phyloP scores from a whole-genome alignment of 495 filamentous ascomycete genomes.

The Penicillium paradoxum region DNA sequence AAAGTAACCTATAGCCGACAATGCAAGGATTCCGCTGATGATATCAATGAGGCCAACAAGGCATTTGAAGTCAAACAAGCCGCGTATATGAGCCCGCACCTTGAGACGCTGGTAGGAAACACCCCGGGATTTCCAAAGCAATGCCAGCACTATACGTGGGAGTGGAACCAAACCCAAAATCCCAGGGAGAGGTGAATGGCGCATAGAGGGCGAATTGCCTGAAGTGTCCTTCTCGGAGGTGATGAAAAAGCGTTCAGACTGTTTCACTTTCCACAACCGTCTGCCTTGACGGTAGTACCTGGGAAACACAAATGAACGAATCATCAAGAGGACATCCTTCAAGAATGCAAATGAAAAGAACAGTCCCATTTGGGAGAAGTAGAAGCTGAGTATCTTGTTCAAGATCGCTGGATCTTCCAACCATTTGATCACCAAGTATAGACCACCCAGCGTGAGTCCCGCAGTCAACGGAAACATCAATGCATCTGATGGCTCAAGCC shows the following conservation, averaged over 20 bases:
- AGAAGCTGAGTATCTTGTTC: constrained; percentile 79
- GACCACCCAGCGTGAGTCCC: constrained; percentile 61
- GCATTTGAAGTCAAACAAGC: constrained; percentile 38
- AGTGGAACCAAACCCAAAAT: constrained; percentile 42
- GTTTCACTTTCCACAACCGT: constrained; percentile 34
- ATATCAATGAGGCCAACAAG: constrained; percentile 52
- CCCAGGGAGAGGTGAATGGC: constrained; percentile 50
- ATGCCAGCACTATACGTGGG: constrained; percentile 20
- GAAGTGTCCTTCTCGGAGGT: constrained; percentile 5
- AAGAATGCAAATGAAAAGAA: constrained; percentile 65
- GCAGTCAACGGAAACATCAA: constrained; percentile 83
- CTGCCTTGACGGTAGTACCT: constrained; percentile 37
- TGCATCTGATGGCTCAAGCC: constrained; percentile 73
- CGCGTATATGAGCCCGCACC: constrained; percentile 41
- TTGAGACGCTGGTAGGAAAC: constrained; percentile 45
- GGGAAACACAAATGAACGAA: constrained; percentile 70
- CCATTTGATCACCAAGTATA: constrained; percentile 90
- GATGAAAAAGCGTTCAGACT: constrained; percentile 29
- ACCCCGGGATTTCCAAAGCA: constrained; percentile 47
- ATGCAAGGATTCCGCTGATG: constrained; percentile 53
- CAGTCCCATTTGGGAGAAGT: constrained; percentile 76
- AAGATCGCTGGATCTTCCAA: constrained; percentile 74
- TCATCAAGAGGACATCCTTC: constrained; percentile 60
- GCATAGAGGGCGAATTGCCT: constrained; percentile 11
- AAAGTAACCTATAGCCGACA: constrained; percentile 60